phyloP scores from a whole-genome alignment of 441 rosid genomes.

The Pelargonium australe region DNA sequence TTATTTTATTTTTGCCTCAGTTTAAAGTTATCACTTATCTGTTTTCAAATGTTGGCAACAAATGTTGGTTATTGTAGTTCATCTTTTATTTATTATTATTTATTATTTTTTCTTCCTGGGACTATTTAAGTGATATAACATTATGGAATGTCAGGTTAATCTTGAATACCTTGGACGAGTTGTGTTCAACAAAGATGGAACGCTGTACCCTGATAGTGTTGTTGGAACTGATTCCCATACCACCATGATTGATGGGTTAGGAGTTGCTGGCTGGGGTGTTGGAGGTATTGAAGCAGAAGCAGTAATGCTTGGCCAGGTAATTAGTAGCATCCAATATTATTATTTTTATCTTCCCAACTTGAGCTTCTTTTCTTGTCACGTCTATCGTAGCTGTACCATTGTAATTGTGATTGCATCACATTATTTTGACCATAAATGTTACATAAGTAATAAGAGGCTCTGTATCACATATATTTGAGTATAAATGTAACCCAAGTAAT shows the following conservation, averaged over 20 bases:
- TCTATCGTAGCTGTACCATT: not conserved
- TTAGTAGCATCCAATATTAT: not conserved
- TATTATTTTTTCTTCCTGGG: not conserved
- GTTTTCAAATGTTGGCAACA: no score
- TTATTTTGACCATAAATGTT: no score
- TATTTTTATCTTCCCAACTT: not conserved
- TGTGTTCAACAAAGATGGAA: constrained; percentile 74
- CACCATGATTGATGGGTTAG: constrained; percentile 98
- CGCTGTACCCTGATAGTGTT: constrained; percentile 92
- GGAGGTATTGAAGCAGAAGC: constrained; percentile 99
- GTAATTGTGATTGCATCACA: not conserved
- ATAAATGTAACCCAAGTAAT: no score
- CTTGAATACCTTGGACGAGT: constrained; percentile 96
- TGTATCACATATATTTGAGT: no score
- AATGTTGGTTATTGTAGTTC: not conserved
- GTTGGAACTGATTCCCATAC: constrained; percentile 99
- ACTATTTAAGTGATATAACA: constrained; percentile 15
- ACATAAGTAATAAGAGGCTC: no score
- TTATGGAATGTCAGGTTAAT: constrained; percentile 63
- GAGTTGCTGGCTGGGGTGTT: constrained; percentile 99
- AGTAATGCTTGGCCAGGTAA: constrained; percentile 97
- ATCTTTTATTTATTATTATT: not conserved
- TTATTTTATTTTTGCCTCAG: not conserved
- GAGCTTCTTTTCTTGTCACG: not conserved
- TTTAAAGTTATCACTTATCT: no score